phyloP scores from a whole-genome alignment of 2,329 filamentous ascomycete species.

The Cordyceps cicadae region DNA sequence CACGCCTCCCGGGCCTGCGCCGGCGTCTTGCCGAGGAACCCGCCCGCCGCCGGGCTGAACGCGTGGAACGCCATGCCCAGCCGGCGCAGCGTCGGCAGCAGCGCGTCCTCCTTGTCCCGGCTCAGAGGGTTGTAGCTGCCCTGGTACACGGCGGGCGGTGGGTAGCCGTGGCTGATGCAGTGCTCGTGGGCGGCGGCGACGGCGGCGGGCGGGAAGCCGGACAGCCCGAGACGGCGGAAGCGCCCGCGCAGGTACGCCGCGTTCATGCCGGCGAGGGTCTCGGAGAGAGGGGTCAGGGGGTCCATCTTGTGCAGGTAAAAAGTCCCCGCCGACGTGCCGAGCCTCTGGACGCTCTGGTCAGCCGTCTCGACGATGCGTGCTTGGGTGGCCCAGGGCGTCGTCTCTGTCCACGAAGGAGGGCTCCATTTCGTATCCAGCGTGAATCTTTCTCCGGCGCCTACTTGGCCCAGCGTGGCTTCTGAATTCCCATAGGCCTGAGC shows the following conservation, averaged over 20 bases:
- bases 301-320: constrained; percentile 15
- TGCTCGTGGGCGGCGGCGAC: constrained; percentile 12
- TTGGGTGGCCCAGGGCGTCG: constrained; percentile 11
- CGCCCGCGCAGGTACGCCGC: constrained; percentile 9
- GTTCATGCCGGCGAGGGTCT: constrained; percentile 14
- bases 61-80: constrained; percentile 15
- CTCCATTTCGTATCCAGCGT: constrained; percentile 16
- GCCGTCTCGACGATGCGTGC: constrained; percentile 11
- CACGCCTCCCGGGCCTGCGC: constrained; percentile 14
- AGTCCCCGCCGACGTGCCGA: constrained; percentile 10
- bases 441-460: constrained; percentile 13
- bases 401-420: constrained; percentile 12
- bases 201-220: constrained; percentile 13
- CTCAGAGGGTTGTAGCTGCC: constrained; percentile 13
- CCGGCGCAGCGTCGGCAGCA: constrained; percentile 12
- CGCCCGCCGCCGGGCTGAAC: constrained; percentile 14
- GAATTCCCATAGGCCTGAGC: constrained; percentile 15
- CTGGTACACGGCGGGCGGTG: constrained; percentile 12
- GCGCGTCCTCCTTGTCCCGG: constrained; percentile 12
- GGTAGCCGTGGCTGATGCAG: constrained; percentile 10
- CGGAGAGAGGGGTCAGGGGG: constrained; percentile 11
- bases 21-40: constrained; percentile 14
- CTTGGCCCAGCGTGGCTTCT: constrained; percentile 11
- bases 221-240: constrained; percentile 14
- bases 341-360: constrained; percentile 12